These are phyloP conservation scores for Nemania sp. DNA, from an alignment of 2,329 filamentous ascomycete genomes.

Conservation along the genomic window DNA sequence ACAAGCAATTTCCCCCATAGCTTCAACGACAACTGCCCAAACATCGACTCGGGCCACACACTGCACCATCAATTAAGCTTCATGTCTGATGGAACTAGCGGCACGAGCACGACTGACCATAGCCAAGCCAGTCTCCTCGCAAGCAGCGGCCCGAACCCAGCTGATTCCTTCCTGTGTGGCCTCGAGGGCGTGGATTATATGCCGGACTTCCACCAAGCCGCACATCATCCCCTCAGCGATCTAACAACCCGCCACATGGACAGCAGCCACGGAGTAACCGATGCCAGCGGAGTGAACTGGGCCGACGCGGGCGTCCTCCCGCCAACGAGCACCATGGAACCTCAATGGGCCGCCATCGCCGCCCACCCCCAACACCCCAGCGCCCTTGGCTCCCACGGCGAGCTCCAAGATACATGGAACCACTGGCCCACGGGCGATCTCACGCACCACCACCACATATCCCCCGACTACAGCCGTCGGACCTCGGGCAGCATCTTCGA, in stretches of 20 bases:
- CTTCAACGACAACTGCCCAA: slow-evolving; percentile 55
- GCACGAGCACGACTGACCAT: slow-evolving; percentile 50
- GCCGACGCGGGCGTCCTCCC: slow-evolving; percentile 33
- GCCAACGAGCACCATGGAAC: slow-evolving; percentile 28
- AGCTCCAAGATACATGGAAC: slow-evolving; percentile 42
- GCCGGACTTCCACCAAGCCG: slow-evolving; percentile 19
- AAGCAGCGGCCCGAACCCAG: slow-evolving; percentile 31
- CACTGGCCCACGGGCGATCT: slow-evolving; percentile 35
- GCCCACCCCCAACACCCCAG: slow-evolving; percentile 26
- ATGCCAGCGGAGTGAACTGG: slow-evolving; percentile 39
- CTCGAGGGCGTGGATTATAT: slow-evolving; percentile 44
- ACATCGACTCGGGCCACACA: slow-evolving; percentile 38
- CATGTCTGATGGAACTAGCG: slow-evolving; percentile 51
- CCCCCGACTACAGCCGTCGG: slow-evolving; percentile 23
- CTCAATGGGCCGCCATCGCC: slow-evolving; percentile 43
- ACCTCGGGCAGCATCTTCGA: slow-evolving; percentile 24
- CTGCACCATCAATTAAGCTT: slow-evolving; percentile 54
- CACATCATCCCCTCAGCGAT: slow-evolving; percentile 34
- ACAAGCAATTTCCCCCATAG: slow-evolving; percentile 58
- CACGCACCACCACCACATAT: slow-evolving; percentile 19
- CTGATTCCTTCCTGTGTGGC: slow-evolving; percentile 49
- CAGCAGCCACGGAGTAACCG: slow-evolving; percentile 7
- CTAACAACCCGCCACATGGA: slow-evolving; percentile 33
- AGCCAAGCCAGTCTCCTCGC: slow-evolving; percentile 34
- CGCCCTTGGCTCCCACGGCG: background rate